Percentiles rank a stretch among this genome's conserved stretches.
Conservation (phyloP, 495 filamentous ascomycete species). For the Aspergillus mulundensis region DNA sequence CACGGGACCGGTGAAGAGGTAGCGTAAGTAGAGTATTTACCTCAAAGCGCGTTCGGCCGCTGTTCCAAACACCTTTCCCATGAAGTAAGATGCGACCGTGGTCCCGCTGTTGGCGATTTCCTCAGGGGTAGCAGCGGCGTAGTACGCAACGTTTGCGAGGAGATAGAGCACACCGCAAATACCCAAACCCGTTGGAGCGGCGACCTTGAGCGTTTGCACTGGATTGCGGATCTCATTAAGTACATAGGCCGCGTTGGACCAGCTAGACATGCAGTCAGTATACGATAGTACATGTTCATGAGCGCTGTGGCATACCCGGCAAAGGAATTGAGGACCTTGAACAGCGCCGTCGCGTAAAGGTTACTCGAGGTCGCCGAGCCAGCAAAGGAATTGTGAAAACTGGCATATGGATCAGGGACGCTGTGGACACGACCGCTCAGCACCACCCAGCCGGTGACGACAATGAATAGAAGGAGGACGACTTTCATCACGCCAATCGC, state of each 20-base stretch:
- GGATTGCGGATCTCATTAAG: constrained; percentile 69
- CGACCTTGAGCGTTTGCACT: constrained; percentile 58
- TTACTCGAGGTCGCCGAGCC: constrained; percentile 24
- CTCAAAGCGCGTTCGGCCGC: constrained; percentile 12
- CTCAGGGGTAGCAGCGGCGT: constrained; percentile 25
- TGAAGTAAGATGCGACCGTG: constrained; percentile 27
- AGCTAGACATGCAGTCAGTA: neutral
- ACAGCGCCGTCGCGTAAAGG: constrained; percentile 24
- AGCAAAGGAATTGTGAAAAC: constrained; percentile 23
- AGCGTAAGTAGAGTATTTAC: neutral
- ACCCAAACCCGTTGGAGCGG: constrained; percentile 52
- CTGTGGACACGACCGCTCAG: constrained; percentile 25
- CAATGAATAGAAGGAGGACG: constrained; percentile 37
- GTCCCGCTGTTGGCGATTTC: constrained; percentile 24
- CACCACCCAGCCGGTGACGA: constrained; percentile 38
- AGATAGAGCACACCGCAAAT: constrained; percentile 59
- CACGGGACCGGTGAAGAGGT: too few species aligned
- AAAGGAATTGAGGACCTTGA: constrained; percentile 28
- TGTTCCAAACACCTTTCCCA: constrained; percentile 27
- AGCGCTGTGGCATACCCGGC: constrained; percentile 27
- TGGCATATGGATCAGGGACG: constrained; percentile 18
- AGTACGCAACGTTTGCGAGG: constrained; percentile 63
- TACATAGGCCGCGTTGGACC: constrained; percentile 46
- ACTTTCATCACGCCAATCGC: constrained; percentile 36
- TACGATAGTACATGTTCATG: too few species aligned